Base-by-base conservation (phyloP, 768 basidiomycete species). In the Amanita exitialis region DNA sequence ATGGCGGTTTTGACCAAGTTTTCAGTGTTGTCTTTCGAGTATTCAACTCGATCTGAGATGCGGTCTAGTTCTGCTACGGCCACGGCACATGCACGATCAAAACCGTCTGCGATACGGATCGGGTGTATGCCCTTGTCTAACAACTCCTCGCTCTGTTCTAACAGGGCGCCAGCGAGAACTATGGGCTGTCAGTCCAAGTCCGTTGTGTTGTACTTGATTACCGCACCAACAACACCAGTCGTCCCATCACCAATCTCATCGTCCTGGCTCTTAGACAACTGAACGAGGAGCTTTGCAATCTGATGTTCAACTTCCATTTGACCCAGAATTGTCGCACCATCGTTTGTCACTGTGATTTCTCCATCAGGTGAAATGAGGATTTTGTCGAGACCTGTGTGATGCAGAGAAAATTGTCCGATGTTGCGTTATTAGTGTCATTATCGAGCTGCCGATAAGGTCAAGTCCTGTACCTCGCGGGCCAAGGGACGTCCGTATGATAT, bases 291-390 rank as follows among this genome's bases (percentile, higher is more conserved):
- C 69, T 96, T 99, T 53, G 96, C 96, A 62, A 99, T 95, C 72
- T 95, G 95, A 64, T 99, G 95, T 62, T 98, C 95, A 47, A 98
- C 94, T 66, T 96, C 91, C 93, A 99, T 97, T 73, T 97, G 95
- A 20, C 92, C 82, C 51, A 99, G 74, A 59, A 99, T 99, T 20
- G 96, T 99, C 5, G 96, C 96, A 45, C 96, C 96, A 68, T 99
- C 96, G 69, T 99, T 99, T 12, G 96, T 98, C 34, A 98, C 95
- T 28, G 94, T 98, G 61, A 99, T 98, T 61, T 99, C 96, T 44
- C 96, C 96, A 73, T 98, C 96, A 18, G 94, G 85, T 25, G 90
- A 91, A 58, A 93, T 91, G 59, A 93, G 78, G 61, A 93, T 91
- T 78, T 93, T 93, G 74, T 93, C 90, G 44, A 97, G 79, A 39